phyloP scores from a whole-genome alignment of 2,329 filamentous ascomycete species.

The Corynespora cassiicola region DNA sequence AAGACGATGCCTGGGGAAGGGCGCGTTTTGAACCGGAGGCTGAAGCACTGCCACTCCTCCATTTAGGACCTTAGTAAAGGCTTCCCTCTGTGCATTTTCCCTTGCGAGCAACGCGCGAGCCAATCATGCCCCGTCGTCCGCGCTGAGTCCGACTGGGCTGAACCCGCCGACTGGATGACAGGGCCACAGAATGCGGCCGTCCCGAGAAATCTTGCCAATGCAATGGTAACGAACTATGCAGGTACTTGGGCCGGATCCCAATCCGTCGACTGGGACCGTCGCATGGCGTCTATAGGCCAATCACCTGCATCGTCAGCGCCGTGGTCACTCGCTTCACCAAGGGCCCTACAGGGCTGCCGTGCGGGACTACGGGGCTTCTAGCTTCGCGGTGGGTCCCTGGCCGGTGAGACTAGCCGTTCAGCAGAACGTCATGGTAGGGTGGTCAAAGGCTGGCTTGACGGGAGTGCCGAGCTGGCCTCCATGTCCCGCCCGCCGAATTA shows the following conservation, averaged over 20 bases:
- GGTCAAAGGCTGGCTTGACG: slow-evolving; percentile 24
- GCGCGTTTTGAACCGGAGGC: slow-evolving; percentile 27
- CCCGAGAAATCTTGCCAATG: slow-evolving; percentile 29
- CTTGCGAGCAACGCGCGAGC: slow-evolving; percentile 6
- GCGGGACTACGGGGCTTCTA: slow-evolving; percentile 23
- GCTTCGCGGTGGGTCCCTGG: slow-evolving; percentile 15
- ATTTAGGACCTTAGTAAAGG: slow-evolving; percentile 17
- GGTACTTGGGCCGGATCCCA: slow-evolving; percentile 23
- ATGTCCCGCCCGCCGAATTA: slow-evolving; percentile 4
- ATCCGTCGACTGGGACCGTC: slow-evolving; percentile 19
- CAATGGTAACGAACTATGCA: slow-evolving; percentile 34
- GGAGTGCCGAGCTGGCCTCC: slow-evolving; percentile 32
- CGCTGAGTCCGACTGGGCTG: slow-evolving; percentile 20
- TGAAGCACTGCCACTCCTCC: slow-evolving; percentile 35
- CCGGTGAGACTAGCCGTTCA: slow-evolving; percentile 22
- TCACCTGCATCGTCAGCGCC: slow-evolving; percentile 4
- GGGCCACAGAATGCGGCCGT: slow-evolving; percentile 26
- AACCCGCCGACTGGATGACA: slow-evolving; percentile 16
- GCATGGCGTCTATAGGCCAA: slow-evolving; percentile 22
- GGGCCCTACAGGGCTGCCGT: slow-evolving; percentile 23
- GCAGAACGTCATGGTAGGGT: slow-evolving; percentile 29
- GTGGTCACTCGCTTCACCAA: slow-evolving; percentile 14
- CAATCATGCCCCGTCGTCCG: slow-evolving; percentile 25
- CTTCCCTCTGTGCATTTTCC: slow-evolving; percentile 10
- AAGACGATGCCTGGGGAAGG: slow-evolving; percentile 12